Conservation (phyloP, 1,284 basidiomycete species). For the Dichomitus squalens region DNA sequence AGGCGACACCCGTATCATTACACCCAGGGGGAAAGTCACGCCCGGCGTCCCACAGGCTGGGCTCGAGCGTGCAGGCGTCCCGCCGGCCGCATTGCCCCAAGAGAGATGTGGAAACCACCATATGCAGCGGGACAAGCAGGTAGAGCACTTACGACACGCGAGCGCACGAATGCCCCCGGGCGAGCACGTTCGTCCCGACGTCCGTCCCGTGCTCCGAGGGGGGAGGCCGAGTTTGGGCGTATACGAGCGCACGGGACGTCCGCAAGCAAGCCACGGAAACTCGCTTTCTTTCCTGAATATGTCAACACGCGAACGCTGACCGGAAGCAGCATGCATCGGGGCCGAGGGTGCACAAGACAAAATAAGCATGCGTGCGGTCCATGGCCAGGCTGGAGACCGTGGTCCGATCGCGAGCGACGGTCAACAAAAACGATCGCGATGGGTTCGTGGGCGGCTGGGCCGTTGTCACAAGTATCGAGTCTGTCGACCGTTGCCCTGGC, state of each 20-base stretch:
- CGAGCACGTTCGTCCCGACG: neutral
- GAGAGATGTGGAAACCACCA: neutral
- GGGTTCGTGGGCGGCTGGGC: neutral
- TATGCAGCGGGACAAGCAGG: neutral
- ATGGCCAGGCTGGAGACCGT: neutral
- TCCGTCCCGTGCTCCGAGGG: neutral
- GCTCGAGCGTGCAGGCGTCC: neutral
- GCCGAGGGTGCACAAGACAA: too few species aligned
- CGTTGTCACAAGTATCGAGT: too few species aligned
- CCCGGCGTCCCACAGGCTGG: neutral
- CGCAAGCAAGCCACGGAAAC: neutral
- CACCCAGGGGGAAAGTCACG: too few species aligned
- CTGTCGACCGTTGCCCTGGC: neutral
- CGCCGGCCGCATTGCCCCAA: neutral
- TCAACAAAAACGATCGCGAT: neutral
- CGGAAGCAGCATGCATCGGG: neutral
- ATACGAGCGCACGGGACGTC: neutral
- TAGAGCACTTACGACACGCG: neutral
- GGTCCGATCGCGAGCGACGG: neutral
- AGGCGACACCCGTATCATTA: too few species aligned
- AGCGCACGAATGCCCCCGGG: neutral
- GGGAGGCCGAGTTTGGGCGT: neutral
- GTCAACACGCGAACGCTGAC: neutral
- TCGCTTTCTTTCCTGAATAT: neutral
- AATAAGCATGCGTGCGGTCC: neutral